phyloP scores from a whole-genome alignment of 352 stramenopile genomes.

The Pythium grandisporangium region DNA sequence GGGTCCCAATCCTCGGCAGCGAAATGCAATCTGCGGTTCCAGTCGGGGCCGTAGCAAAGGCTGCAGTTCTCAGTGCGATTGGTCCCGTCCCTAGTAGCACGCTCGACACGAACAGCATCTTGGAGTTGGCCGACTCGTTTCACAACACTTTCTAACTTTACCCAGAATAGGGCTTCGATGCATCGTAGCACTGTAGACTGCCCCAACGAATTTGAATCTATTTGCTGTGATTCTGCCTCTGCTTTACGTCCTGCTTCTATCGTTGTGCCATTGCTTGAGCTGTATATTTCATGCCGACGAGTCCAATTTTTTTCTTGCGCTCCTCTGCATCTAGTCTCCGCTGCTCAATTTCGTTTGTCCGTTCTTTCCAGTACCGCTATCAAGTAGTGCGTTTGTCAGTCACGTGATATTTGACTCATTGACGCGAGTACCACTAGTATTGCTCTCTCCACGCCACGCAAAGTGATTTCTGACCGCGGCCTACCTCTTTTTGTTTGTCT shows the following conservation, averaged over 20 bases:
- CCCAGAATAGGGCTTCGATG: no score
- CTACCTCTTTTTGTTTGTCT: slow-evolving; percentile 59
- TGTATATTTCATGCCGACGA: slow-evolving; percentile 66
- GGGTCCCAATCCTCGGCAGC: slow-evolving; percentile 56
- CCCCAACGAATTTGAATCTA: background rate
- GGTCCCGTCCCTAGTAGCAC: slow-evolving; percentile 39
- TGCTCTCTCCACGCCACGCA: background rate
- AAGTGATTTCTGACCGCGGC: background rate
- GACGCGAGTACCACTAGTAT: no score
- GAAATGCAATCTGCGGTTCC: slow-evolving; percentile 60
- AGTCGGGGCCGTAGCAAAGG: slow-evolving; percentile 63
- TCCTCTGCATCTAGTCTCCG: slow-evolving; percentile 50
- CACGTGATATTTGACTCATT: background rate
- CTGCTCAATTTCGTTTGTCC: slow-evolving; percentile 48
- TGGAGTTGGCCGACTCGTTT: slow-evolving; percentile 69
- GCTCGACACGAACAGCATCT: slow-evolving; percentile 66
- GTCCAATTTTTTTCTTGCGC: slow-evolving; percentile 65
- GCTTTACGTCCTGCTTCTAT: slow-evolving; percentile 4
- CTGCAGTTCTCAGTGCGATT: slow-evolving; percentile 77
- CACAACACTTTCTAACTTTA: slow-evolving; percentile 68
- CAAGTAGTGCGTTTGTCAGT: background rate
- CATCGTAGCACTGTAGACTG: no score
- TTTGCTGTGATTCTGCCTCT: background rate
- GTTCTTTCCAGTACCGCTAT: slow-evolving; percentile 67
- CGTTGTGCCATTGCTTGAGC: slow-evolving; percentile 20